These are phyloP conservation scores for Metschnikowia bowlesiae DNA, from an alignment of 805 yeast species.

Conservation along the genomic window DNA sequence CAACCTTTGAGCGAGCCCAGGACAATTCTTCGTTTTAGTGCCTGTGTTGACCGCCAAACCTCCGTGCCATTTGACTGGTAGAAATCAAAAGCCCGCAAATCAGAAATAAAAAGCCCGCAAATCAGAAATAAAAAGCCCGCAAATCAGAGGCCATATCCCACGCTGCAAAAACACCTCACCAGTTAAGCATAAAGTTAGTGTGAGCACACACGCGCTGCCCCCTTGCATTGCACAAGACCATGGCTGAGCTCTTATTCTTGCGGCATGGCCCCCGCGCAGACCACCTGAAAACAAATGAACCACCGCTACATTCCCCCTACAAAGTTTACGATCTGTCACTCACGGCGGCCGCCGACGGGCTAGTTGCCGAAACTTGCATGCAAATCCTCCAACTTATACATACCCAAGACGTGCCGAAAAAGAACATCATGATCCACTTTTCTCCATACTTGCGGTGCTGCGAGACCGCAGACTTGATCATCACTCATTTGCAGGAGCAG, in stretches of 20 bases:
- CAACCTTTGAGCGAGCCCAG: no score
- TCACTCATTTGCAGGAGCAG: constrained; percentile 24
- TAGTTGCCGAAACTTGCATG: constrained; percentile 19
- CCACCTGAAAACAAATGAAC: constrained; percentile 26
- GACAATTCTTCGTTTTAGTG: no score
- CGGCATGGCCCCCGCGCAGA: constrained; percentile 43
- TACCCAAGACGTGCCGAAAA: constrained; percentile 13
- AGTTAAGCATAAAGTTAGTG: no score
- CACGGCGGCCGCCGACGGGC: constrained; percentile 24
- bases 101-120: no score
- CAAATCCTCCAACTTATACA: constrained; percentile 23
- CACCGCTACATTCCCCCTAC: constrained; percentile 26
- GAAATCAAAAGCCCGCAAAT: no score
- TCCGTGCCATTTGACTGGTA: no score
- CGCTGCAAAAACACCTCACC: no score
- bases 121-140: no score
- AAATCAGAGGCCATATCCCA: no score
- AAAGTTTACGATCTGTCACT: constrained; percentile 37
- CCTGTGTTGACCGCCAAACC: no score
- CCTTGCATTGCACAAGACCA: constrained; percentile 5
- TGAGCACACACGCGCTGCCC: no score
- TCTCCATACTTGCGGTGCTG: constrained; percentile 42
- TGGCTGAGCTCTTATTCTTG: constrained; percentile 40
- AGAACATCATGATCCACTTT: constrained; percentile 33
- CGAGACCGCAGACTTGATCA: constrained; percentile 39